A percentile compares a stretch with the other conserved stretches of the same genome.
Conservation (phyloP, 2,329 filamentous ascomycete species). For the Phialemoniopsis sp. region DNA sequence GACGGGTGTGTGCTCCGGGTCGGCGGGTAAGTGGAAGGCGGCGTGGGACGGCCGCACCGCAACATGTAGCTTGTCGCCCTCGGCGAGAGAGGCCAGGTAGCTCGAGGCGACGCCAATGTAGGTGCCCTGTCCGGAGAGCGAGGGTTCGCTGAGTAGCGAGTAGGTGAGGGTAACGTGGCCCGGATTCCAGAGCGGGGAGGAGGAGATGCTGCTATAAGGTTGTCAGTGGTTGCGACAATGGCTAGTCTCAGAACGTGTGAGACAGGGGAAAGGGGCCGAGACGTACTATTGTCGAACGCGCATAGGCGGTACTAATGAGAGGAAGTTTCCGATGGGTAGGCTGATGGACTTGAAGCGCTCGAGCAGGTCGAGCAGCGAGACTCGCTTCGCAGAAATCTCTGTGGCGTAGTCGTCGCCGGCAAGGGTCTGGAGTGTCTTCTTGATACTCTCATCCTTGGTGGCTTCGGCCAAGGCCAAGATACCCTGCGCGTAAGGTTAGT, state of each 20-base stretch:
- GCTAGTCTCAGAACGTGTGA: not conserved
- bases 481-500: slow-evolving; percentile 33
- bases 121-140: slow-evolving; percentile 42
- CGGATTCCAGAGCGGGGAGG: slow-evolving; percentile 60
- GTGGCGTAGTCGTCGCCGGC: slow-evolving; percentile 40
- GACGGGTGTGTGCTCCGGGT: slow-evolving; percentile 40
- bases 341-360: slow-evolving; percentile 56
- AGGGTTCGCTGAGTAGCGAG: slow-evolving; percentile 55
- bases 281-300: slow-evolving; percentile 64
- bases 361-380: slow-evolving; percentile 66
- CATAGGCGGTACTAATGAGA: slow-evolving; percentile 73
- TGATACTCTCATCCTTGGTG: slow-evolving; percentile 15
- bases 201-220: slow-evolving; percentile 59
- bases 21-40: slow-evolving; percentile 44
- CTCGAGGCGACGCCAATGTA: slow-evolving; percentile 58
- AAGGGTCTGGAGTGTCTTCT: slow-evolving; percentile 39
- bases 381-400: slow-evolving; percentile 49
- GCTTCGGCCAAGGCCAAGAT: slow-evolving; percentile 23
- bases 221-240: slow-evolving; percentile 10
- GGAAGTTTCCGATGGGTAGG: slow-evolving; percentile 62
- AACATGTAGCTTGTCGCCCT: slow-evolving; percentile 43
- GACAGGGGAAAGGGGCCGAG: not conserved
- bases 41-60: slow-evolving; percentile 37
- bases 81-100: slow-evolving; percentile 48
- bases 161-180: slow-evolving; percentile 62